A percentile compares a stretch with the other conserved stretches of the same genome.
These are phyloP conservation scores for Actinomortierella wolfii DNA, from an alignment of 371 early-diverging fungal species.

Conservation along the genomic window DNA sequence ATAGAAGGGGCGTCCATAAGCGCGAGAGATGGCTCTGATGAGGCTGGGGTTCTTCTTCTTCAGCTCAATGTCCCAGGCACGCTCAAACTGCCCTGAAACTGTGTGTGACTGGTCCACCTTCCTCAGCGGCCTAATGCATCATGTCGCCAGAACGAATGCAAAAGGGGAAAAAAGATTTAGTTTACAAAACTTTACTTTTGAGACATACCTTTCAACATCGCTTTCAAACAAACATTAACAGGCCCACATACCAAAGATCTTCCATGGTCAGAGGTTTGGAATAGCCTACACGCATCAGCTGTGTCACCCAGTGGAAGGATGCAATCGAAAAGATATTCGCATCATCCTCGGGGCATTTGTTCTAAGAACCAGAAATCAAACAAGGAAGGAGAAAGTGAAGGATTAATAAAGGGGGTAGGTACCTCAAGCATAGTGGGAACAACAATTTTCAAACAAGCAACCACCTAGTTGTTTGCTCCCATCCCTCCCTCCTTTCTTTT, in stretches of 20 bases:
- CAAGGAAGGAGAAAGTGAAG: no score
- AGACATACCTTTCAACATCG: no score
- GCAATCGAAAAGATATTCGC: constrained; percentile 87
- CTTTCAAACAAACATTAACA: no score
- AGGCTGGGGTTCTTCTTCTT: constrained; percentile 72
- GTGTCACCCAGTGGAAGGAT: constrained; percentile 92
- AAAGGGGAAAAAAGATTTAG: constrained; percentile 31
- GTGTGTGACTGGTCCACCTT: constrained; percentile 66
- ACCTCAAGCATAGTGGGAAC: not conserved
- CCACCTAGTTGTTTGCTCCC: no score
- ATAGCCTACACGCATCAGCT: constrained; percentile 83
- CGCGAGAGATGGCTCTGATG: constrained; percentile 60
- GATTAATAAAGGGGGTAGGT: no score
- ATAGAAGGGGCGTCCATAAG: constrained; percentile 74
- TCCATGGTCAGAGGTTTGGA: constrained; percentile 74
- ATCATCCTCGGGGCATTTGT: constrained; percentile 73
- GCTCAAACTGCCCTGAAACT: constrained; percentile 69
- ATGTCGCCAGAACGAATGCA: not conserved
- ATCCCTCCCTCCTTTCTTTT: no score
- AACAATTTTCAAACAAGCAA: no score
- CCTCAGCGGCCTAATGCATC: constrained; percentile 42
- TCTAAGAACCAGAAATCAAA: constrained; percentile 6
- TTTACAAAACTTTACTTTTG: no score
- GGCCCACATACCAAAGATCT: constrained; percentile 83
- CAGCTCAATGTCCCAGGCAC: constrained; percentile 72